Evolutionary conservation across 2,329 filamentous ascomycete species (phyloP).

Genomic region (Sclerotiophoma versabilis): DNA sequence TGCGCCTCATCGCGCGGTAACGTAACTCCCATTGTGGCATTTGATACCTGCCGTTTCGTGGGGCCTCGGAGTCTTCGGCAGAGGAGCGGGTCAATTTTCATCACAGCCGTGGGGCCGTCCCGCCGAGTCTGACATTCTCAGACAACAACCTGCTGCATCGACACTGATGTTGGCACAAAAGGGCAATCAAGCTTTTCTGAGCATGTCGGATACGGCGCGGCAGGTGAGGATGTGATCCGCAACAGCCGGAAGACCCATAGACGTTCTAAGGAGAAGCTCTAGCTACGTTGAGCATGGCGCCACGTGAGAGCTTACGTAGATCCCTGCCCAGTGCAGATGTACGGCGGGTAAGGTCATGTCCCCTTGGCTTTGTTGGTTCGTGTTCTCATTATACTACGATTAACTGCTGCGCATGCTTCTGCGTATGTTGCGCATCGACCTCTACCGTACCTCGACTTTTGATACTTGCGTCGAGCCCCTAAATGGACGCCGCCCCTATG

Average conservation of each 20-base stretch:
- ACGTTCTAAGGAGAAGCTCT: too few relatives aligned
- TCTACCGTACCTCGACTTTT: background rate
- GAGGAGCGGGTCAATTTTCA: conserved; percentile 9
- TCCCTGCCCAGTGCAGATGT: conserved; percentile 2
- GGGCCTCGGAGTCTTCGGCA: conserved; percentile 14
- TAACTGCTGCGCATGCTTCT: conserved; percentile 3
- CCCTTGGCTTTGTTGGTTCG: conserved; percentile 1
- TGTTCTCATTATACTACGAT: conserved; percentile 13
- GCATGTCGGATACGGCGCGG: background rate
- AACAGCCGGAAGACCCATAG: background rate
- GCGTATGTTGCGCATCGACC: background rate
- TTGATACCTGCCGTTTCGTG: conserved; percentile 8
- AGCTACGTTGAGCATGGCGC: conserved; percentile 5
- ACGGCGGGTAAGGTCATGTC: background rate
- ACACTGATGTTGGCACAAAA: conserved; percentile 1
- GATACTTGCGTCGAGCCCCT: conserved; percentile 1
- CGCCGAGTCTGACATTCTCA: conserved; percentile 7
- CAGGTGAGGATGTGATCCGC: conserved; percentile 9
- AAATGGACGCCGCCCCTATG: background rate
- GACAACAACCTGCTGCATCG: conserved; percentile 4
- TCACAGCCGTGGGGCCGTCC: conserved; percentile 11
- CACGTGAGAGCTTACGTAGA: conserved; percentile 9
- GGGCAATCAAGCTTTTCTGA: background rate
- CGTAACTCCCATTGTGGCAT: conserved; percentile 7
- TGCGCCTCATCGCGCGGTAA: conserved; percentile 20